Percentiles rank a stretch among this genome's conserved stretches.
These are phyloP conservation scores for Dipteronia sinensis DNA, from an alignment of 345 rosid genomes.

Conservation along the genomic window DNA sequence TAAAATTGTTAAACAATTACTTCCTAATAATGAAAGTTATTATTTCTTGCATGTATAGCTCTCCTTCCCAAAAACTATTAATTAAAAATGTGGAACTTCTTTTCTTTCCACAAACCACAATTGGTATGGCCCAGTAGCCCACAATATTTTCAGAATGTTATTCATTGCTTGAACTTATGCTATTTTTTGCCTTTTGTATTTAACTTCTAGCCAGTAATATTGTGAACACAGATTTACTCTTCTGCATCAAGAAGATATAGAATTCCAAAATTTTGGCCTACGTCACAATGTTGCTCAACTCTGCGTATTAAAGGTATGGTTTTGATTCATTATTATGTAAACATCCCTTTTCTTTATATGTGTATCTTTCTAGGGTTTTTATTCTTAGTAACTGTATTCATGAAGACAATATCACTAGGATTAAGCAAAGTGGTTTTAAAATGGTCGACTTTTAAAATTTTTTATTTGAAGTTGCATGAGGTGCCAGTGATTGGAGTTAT, in stretches of 20 bases:
- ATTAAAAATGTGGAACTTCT: neutral
- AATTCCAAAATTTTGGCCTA: conserved; percentile 80
- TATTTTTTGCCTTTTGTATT: neutral
- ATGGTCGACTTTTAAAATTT: neutral
- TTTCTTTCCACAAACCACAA: neutral
- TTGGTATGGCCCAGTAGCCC: neutral
- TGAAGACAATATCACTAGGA: neutral
- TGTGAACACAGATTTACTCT: conserved; percentile 71
- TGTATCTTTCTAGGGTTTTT: conserved; percentile 2
- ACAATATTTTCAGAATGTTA: neutral
- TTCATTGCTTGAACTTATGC: neutral
- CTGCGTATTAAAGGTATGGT: conserved; percentile 79
- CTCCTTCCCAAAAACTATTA: neutral
- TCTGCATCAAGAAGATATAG: conserved; percentile 74
- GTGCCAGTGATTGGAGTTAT: neutral
- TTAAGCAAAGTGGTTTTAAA: neutral
- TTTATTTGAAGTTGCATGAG: neutral
- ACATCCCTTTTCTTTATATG: neutral
- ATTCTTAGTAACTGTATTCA: neutral
- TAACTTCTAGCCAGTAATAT: conserved; percentile 30
- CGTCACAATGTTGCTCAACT: conserved; percentile 94
- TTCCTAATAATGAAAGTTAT: too few relatives aligned
- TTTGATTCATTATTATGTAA: neutral
- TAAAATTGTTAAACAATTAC: neutral
- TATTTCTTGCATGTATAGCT: neutral